These are phyloP conservation scores for Cladosporium austrohemisphaericum DNA, from an alignment of 2,329 filamentous ascomycete genomes.

Conservation along the genomic window DNA sequence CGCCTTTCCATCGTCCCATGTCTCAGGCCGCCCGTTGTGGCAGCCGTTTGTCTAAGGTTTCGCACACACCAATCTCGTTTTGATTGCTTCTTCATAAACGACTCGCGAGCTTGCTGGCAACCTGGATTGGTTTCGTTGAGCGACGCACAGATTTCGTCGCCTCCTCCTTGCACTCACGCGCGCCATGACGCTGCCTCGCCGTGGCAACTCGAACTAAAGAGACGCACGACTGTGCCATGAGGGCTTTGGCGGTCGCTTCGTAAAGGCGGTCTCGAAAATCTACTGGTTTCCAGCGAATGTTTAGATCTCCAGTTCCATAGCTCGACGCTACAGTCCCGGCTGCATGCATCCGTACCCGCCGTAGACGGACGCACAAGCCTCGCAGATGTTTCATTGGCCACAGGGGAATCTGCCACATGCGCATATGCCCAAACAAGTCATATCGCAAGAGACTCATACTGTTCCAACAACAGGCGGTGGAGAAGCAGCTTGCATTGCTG, in stretches of 20 bases:
- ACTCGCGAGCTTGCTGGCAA: background rate
- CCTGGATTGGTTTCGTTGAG: constrained; percentile 4
- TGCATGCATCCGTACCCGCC: constrained; percentile 13
- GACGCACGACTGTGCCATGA: background rate
- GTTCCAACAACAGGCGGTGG: constrained; percentile 7
- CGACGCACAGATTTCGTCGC: constrained; percentile 5
- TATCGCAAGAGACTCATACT: constrained; percentile 5
- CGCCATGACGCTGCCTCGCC: background rate
- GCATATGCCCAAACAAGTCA: constrained; percentile 13
- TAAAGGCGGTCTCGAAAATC: constrained; percentile 8
- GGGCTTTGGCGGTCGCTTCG: background rate
- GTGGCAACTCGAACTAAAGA: constrained; percentile 8
- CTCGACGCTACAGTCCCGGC: constrained; percentile 4
- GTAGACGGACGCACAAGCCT: constrained; percentile 1
- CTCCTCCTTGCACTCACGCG: background rate
- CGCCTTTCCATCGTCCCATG: background rate
- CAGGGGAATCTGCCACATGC: constrained; percentile 5
- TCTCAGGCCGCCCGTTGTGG: background rate
- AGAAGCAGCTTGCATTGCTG: constrained; percentile 3
- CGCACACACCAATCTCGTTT: constrained; percentile 9
- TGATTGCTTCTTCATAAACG: constrained; percentile 12
- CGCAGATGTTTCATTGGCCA: constrained; percentile 11
- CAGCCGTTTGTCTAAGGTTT: constrained; percentile 4
- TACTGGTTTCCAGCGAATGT: constrained; percentile 8
- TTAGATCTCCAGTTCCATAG: constrained; percentile 7